Evolutionary conservation across 495 filamentous ascomycete genomes (phyloP).

Genomic region (Massariosphaeria phaeospora): DNA sequence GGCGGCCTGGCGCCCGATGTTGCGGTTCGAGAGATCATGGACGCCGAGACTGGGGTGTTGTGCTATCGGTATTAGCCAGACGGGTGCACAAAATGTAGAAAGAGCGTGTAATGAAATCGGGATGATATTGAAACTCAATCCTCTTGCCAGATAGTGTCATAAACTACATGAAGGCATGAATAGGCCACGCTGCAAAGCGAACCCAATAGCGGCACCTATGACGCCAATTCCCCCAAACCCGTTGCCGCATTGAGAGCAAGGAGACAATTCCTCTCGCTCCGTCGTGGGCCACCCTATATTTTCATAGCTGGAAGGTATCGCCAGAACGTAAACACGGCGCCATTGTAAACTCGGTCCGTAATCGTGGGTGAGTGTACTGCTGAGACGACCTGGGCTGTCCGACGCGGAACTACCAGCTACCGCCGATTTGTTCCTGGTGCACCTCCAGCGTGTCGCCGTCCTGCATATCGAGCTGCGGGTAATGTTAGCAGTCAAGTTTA

Average conservation of each 20-base stretch:
- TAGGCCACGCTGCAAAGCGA: not conserved
- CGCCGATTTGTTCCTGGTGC: conserved; percentile 97
- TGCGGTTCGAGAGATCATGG: no score
- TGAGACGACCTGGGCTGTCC: not conserved
- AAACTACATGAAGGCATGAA: conserved; percentile 15
- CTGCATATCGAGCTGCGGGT: conserved; percentile 82
- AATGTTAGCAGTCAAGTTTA: not conserved
- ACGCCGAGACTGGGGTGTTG: no score
- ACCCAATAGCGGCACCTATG: not conserved
- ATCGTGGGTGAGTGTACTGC: not conserved
- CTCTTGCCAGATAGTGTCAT: conserved; percentile 2
- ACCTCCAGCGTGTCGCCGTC: conserved; percentile 97
- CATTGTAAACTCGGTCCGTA: no score
- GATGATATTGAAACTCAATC: not conserved
- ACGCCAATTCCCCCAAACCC: not conserved
- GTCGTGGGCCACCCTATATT: not conserved
- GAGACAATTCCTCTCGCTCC: not conserved
- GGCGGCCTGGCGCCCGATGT: no score
- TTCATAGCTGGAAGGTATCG: not conserved
- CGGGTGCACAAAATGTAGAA: not conserved
- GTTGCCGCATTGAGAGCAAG: not conserved
- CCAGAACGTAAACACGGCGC: not conserved
- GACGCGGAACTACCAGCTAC: conserved; percentile 40
- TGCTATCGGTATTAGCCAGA: no score
- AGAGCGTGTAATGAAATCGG: not conserved